Base-by-base conservation (phyloP, 805 yeast genomes). In the Suhomyces emberorum region DNA sequence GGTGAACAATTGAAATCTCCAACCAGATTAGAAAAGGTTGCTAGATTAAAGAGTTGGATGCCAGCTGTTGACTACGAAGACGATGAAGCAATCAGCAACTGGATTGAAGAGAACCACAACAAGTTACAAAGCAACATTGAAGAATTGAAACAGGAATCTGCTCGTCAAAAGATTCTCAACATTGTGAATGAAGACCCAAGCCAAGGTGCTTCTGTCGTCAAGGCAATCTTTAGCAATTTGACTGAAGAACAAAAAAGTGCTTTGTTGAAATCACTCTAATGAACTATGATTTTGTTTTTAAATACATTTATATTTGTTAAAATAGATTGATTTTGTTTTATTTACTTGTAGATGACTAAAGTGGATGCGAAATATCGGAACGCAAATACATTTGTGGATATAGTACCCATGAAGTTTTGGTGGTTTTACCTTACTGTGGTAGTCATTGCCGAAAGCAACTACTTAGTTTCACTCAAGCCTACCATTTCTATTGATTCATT, bases 11-110 rank as follows among this genome's bases (percentile, higher is more conserved):
- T 84, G 38, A 56, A 58, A 23, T 69, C 79, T 34, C 61, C 65
- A 37, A 73, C 83, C 15, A 79, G 89, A 62, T 71, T 88, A 42
- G 96, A 89, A 64, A 81, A 82, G 66, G 78, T 82, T 42, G 86
- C 96, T 22, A 79, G 95, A 70, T 70, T 89, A 54, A 84, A 83
- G 74, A 79, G 95, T 35, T 85, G 95, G 89, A 82, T 79, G 65
- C 87, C 95, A 36, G 70, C 80, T 29, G 74, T 83, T 42, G 82
- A 84, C 51, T 70, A 69, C 43, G 83, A 80, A 9, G 71, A 83
- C 49, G 97, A 91, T 60, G 72, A 72, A 54, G 83, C 74, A 22
- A 91, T 88, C 44, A 87, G 93, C 41, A 72, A 70, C 42, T 89
- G 89, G 88, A 82, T 88, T 50, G 96, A 88, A 63, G 81, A 78